A percentile compares a stretch with the other conserved stretches of the same genome.
Evolutionary conservation across 108 stramenopile species (phyloP).

Genomic region (Fistulifera pelliculosa): DNA sequence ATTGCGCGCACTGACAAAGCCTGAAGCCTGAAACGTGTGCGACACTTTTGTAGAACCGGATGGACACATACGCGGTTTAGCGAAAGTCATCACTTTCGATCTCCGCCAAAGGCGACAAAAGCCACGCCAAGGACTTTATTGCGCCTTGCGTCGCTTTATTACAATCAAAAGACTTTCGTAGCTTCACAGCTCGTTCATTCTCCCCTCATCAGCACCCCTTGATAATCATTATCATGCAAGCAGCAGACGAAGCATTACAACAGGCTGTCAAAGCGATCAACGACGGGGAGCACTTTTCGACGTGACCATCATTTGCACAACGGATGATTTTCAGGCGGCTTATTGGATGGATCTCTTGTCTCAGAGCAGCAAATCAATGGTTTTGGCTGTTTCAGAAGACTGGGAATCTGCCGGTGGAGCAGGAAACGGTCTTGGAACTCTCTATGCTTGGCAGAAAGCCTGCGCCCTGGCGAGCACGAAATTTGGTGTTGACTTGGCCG

Average conservation of each 20-base stretch:
- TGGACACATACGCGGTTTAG: no score
- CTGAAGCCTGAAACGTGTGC: no score
- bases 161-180: no score
- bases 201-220: no score
- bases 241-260: conserved; percentile 25
- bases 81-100: no score
- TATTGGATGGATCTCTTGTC: conserved; percentile 94
- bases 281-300: conserved; percentile 62
- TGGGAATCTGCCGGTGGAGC: conserved; percentile 85
- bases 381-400: conserved; percentile 92
- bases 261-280: conserved; percentile 76
- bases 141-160: no score
- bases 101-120: no score
- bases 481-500: conserved; percentile 47
- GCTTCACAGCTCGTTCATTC: no score
- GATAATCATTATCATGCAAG: no score
- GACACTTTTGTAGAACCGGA: no score
- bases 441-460: conserved; percentile 95
- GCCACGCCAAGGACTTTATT: no score
- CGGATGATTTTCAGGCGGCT: conserved; percentile 90
- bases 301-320: conserved; percentile 94
- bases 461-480: conserved; percentile 56
- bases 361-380: conserved; percentile 29
- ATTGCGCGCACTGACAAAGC: no score
- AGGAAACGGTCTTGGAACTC: conserved; percentile 91